Evolutionary conservation across 257 asterid genomes (phyloP).

Genomic region (Datura wrightii): DNA sequence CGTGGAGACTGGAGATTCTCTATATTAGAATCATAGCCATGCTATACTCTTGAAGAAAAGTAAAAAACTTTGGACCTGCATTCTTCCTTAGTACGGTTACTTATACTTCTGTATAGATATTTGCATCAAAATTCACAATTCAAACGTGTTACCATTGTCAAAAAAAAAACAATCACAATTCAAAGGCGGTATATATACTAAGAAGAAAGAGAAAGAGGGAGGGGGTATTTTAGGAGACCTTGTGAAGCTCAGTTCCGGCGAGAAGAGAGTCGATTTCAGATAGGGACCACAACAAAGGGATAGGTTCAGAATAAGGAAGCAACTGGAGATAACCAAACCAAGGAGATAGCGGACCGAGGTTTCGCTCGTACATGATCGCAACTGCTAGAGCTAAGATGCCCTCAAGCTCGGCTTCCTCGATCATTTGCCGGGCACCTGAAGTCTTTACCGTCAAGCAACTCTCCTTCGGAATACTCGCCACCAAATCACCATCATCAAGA

Average conservation of each 20-base stretch:
- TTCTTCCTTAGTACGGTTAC: neutral
- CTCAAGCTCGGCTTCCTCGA: slow-evolving; percentile 77
- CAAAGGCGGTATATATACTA: neutral
- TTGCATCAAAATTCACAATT: neutral
- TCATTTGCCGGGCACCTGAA: slow-evolving; percentile 64
- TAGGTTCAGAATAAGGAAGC: slow-evolving; percentile 73
- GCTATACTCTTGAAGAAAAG: neutral
- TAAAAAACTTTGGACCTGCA: neutral
- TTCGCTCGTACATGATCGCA: slow-evolving; percentile 84
- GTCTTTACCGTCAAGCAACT: slow-evolving; percentile 82
- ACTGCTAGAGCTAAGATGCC: slow-evolving; percentile 75
- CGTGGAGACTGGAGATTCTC: neutral
- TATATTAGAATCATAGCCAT: neutral
- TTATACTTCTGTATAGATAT: neutral
- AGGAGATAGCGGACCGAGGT: slow-evolving; percentile 70
- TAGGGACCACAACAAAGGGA: slow-evolving; percentile 82
- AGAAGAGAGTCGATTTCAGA: slow-evolving; percentile 74
- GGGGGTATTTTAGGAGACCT: slow-evolving; percentile 46
- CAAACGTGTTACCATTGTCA: neutral
- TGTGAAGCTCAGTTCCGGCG: slow-evolving; percentile 80
- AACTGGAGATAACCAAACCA: slow-evolving; percentile 83
- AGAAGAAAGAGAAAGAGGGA: neutral
- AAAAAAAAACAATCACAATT: neutral
- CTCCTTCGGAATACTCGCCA: slow-evolving; percentile 81
- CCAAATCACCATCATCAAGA: slow-evolving; percentile 75